Evolutionary conservation across 2,329 filamentous ascomycete species (phyloP).

Genomic region (Xylariaceae sp.): DNA sequence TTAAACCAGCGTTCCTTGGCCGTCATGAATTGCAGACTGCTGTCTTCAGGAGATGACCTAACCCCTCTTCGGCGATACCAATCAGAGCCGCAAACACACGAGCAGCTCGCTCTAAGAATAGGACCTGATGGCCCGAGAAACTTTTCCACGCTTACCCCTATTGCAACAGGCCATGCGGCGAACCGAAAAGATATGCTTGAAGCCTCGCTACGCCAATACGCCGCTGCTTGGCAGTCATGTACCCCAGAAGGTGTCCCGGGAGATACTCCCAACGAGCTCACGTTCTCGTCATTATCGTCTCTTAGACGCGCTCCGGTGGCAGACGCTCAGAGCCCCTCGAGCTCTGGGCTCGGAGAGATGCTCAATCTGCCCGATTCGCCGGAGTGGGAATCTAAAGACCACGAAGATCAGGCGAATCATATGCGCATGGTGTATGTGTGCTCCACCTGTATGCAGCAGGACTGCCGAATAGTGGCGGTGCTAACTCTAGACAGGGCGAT

Average conservation of each 20-base stretch:
- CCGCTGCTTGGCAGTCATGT: background rate
- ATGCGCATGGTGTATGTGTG: constrained; percentile 19
- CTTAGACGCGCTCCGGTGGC: background rate
- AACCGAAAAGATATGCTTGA: background rate
- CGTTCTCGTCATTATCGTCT: constrained; percentile 6
- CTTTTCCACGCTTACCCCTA: background rate
- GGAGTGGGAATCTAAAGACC: constrained; percentile 10
- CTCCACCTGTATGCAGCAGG: background rate
- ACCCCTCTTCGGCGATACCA: constrained; percentile 27
- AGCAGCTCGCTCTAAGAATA: constrained; percentile 27
- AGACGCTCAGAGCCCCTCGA: constrained; percentile 2
- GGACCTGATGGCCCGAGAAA: background rate
- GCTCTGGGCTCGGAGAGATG: constrained; percentile 7
- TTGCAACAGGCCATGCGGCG: background rate
- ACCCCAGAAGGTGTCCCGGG: background rate
- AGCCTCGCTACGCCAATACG: background rate
- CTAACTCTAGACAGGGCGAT: constrained; percentile 17
- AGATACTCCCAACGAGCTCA: background rate
- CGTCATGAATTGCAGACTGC: background rate
- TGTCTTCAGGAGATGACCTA: background rate
- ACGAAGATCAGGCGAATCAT: constrained; percentile 18
- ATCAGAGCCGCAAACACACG: constrained; percentile 22
- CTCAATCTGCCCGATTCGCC: constrained; percentile 6
- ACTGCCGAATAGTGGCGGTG: background rate
- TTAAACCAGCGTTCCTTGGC: constrained; percentile 4